Base-by-base conservation (phyloP, 2,329 filamentous ascomycete genomes). In the Epichloe glyceriae region DNA sequence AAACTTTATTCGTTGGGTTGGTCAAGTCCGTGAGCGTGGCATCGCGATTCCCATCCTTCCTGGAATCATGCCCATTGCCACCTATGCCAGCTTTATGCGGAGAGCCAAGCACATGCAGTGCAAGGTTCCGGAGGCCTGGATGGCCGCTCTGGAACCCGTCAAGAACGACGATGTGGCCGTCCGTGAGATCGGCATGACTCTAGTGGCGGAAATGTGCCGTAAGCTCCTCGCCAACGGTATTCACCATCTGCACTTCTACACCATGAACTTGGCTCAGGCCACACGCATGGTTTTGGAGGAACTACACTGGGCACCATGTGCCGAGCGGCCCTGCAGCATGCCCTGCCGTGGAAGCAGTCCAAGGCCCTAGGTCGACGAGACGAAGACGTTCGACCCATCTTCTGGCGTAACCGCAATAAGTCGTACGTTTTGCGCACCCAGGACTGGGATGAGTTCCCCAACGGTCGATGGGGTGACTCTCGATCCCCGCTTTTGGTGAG, bases 391-490 rank as follows among this genome's bases (percentile, higher is more conserved):
- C 87, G 93, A 49, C 93, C 93, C 35, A 95, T 98, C 58, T 98
- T 98, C 77, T 98, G 93, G 93, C 84, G 91, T 60, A 96, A 97
- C 70, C 82, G 93, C 52, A 93, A 95, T 70, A 89, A 93, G 64
- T 95, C 90, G 4, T 98, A 98, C 61, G 83, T 98, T 50, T 83
- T 88, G 51, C 88, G 93, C 50, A 98, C 93, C 0, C 90, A 96
- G 65, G 91, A 96, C 59, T 98, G 93, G 93, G 93, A 98, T 61
- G 93, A 98, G 67, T 98, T 96, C 61, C 93, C 93, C 51, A 98
- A 98, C 73, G 93, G 93, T 45, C 86, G 93, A 67, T 98, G 93
- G 93, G 94, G 93, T 69, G 93, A 98, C 68, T 91, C 90, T 49
- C 81, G 93, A 56, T 97, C 91, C 52, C 93, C 54, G 93, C 93